Base-by-base conservation (phyloP, 352 stramenopile genomes). In the Pythium aquatile region DNA sequence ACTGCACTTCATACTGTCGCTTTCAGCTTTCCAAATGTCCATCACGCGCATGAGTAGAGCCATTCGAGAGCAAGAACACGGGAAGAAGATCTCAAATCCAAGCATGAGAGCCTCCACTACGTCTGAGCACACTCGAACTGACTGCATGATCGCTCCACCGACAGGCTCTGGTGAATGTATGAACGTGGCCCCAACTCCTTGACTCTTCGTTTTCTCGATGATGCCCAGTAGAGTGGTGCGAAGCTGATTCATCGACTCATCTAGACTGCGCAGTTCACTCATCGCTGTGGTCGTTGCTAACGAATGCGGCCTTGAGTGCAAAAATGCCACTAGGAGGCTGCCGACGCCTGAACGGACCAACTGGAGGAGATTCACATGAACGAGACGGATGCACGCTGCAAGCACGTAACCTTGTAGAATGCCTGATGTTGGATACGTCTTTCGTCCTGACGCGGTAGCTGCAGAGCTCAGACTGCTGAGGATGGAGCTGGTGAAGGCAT, bases 61-160 rank as follows among this genome's bases (percentile, higher is more conserved):
- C 2, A 76, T 60, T 55, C 93, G 81, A 40, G 86, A 72, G 56
- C 76, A 93, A 52, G 77, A 73, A 20, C 81, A 94, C 10, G 91
- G 80, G 47, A 96, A 96, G 54, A 98, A 97, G 1, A 98, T 39
- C 29, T 98, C 90, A 20, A 97, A 80, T 0, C 85, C 88, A 7
- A 91, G 64, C 73, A 96, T 88, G 2, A 97, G 70, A 0, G 78
- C 78, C 2, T 69, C 63, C 5, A 84, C 77, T 0, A 85, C 84
- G 48, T 91, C 80, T 2, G 33, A 40, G 7, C 33, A 40, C 7
- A 54, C n/a, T 47, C 24, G 20, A 26, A 11, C 13, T 29, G 30
- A 28, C 28, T n/a, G n/a, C 1, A 8, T 5, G 49, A 4, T 55
- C 28, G 26, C 13, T 7, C 17, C 52, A 20, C 14, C 52, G 5